Evolutionary conservation across 345 rosid species (phyloP).

Genomic region (Dovyalis caffra): DNA sequence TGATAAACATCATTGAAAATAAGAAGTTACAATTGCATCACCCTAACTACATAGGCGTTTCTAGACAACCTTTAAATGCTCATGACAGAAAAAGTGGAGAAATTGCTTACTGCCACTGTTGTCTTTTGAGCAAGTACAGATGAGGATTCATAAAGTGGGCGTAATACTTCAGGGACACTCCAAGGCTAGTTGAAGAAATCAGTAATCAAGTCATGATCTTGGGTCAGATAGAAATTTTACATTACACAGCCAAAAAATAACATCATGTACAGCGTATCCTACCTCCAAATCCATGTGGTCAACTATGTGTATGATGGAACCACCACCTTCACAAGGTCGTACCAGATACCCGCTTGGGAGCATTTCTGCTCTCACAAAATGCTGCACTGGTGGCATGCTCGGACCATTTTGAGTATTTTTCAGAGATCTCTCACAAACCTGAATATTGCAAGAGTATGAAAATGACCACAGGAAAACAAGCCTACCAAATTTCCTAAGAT

Average conservation of each 20-base stretch:
- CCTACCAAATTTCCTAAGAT: neutral
- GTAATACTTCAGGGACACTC: constrained; percentile 97
- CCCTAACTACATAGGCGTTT: neutral
- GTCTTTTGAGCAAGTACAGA: constrained; percentile 94
- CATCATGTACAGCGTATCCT: neutral
- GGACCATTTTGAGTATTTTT: constrained; percentile 96
- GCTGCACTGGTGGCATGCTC: constrained; percentile 91
- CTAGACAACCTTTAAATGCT: neutral
- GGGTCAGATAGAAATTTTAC: neutral
- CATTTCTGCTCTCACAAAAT: constrained; percentile 99
- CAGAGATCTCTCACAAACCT: constrained; percentile 97
- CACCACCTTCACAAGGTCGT: constrained; percentile 99
- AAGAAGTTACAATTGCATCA: neutral
- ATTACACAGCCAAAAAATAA: neutral
- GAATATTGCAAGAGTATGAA: constrained; percentile 5
- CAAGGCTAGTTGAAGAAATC: constrained; percentile 63
- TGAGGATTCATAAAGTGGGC: constrained; percentile 94
- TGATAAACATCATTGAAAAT: constrained; percentile 3
- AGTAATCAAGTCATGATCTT: constrained; percentile 12
- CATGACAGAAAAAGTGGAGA: neutral
- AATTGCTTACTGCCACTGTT: constrained; percentile 79
- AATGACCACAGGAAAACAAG: constrained; percentile 2
- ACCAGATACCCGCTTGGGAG: constrained; percentile 95
- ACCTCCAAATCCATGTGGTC: constrained; percentile 99
- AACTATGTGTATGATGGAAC: constrained; percentile 91